Evolutionary conservation across 768 basidiomycete species (phyloP), one percentile per base, ranked within the genome.

Genomic region (Boletus vermiculosoides): DNA sequence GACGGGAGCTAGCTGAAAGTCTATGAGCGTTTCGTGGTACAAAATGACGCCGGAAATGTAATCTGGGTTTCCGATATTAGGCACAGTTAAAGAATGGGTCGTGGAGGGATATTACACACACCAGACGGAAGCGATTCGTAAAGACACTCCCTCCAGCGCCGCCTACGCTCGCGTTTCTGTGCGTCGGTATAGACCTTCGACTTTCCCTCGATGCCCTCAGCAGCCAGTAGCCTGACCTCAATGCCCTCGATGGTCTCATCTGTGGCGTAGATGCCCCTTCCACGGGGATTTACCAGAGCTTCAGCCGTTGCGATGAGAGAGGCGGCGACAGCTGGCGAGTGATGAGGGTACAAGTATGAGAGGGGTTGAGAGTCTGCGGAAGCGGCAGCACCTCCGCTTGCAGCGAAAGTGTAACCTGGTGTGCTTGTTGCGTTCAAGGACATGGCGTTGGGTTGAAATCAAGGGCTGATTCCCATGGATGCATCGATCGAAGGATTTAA

Each of bases 181-280:
- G 73, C 72, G 37, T 75, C 76, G 1, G 71, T 62, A 55, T 62
- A 68, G 23, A 57, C 52, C 52, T 69, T 66, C 33, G 64, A 57
- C 42, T 61, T 50, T 33, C 68, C 58, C 7, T 59, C 44, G 25
- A 48, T 48, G n/a, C 68, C 72, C 36, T 66, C 65, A 2, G 75
- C 76, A 49, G 73, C 70, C n/a, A 71, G 63, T 9, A 82, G 64
- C 25, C 76, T 69, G 3, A 68, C 72, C 34, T 73, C 73, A 41
- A 80, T 77, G 12, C 63, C 74, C 23, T 78, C 73, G n/a, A 78
- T 76, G 18, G 77, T 71, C 59, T 83, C 80, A 58, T 83, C 81
- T 10, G 81, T 82, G 12, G 81, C 81, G 52, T 82, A 82, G 31
- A 82, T 77, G 5, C 80, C 81, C 66, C 76, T 80, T 33, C 80